These are phyloP conservation scores for Verticillium tricorpus DNA, from an alignment of 2,329 filamentous ascomycete species.

Conservation along the genomic window DNA sequence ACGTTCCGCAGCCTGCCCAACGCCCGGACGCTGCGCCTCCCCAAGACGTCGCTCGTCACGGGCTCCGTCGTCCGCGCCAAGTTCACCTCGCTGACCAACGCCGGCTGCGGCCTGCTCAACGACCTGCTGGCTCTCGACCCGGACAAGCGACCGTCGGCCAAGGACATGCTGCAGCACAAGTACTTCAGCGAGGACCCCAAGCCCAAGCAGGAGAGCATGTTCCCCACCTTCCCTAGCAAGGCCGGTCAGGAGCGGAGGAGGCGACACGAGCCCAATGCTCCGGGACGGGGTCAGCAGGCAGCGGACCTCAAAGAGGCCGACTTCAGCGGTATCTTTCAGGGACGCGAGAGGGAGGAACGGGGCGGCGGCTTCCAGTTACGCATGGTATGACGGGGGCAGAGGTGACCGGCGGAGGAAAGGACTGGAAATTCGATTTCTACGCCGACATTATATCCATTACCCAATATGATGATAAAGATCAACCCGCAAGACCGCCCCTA, in stretches of 20 bases:
- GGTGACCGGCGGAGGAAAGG: not conserved
- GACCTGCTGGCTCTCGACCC: constrained; percentile 74
- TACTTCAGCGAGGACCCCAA: constrained; percentile 90
- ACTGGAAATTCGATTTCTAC: not conserved
- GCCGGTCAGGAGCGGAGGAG: constrained; percentile 83
- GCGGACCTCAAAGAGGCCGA: constrained; percentile 53
- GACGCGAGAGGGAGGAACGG: constrained; percentile 58
- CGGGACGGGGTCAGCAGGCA: constrained; percentile 67
- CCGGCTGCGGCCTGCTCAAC: constrained; percentile 66
- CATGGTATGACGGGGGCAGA: constrained; percentile 36
- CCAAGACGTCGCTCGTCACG: constrained; percentile 32
- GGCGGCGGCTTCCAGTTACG: constrained; percentile 64
- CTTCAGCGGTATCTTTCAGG: constrained; percentile 67
- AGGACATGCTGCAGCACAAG: constrained; percentile 69
- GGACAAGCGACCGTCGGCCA: constrained; percentile 61
- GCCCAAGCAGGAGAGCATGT: constrained; percentile 86
- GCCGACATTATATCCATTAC: not conserved
- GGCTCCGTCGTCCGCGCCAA: constrained; percentile 63
- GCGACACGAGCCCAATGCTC: constrained; percentile 72
- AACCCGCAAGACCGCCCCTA: not conserved
- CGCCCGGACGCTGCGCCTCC: constrained; percentile 72
- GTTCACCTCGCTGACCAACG: constrained; percentile 76
- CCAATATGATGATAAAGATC: not conserved
- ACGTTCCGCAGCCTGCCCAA: constrained; percentile 83
- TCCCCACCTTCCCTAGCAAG: constrained; percentile 94